These are phyloP conservation scores for Pseudogymnoascus sp. DNA, from an alignment of 2,329 filamentous ascomycete genomes.

Conservation along the genomic window DNA sequence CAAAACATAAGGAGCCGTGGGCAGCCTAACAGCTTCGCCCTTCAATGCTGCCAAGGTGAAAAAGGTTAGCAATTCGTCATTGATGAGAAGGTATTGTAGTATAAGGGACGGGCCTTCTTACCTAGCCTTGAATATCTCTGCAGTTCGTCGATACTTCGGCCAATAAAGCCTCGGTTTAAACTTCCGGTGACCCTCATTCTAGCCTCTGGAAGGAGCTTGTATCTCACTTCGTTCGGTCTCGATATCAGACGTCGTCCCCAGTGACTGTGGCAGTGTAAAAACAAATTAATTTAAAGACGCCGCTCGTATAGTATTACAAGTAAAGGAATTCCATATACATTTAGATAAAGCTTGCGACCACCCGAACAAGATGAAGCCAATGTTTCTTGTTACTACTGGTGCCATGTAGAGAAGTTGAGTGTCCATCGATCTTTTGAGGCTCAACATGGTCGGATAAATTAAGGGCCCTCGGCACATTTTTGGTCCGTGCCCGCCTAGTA, in stretches of 20 bases:
- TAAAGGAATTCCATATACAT: slow-evolving; percentile 1
- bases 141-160: slow-evolving; percentile 54
- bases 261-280: background rate
- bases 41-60: slow-evolving; percentile 48
- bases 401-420: background rate
- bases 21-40: slow-evolving; percentile 60
- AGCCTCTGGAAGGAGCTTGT: background rate
- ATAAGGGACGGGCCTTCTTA: slow-evolving; percentile 26
- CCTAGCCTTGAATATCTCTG: slow-evolving; percentile 50
- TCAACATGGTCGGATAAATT: slow-evolving; percentile 1
- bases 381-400: background rate
- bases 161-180: slow-evolving; percentile 47
- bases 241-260: background rate
- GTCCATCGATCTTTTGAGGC: background rate
- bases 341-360: background rate
- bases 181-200: slow-evolving; percentile 43
- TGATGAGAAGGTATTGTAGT: background rate
- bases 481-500: background rate
- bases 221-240: background rate
- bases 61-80: slow-evolving; percentile 11
- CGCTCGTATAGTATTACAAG: background rate
- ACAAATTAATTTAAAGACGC: background rate
- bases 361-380: background rate
- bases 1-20: slow-evolving; percentile 56
- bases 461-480: background rate